Conservation (phyloP, 306 rosid genomes). For the Citrullus mucosospermus region DNA sequence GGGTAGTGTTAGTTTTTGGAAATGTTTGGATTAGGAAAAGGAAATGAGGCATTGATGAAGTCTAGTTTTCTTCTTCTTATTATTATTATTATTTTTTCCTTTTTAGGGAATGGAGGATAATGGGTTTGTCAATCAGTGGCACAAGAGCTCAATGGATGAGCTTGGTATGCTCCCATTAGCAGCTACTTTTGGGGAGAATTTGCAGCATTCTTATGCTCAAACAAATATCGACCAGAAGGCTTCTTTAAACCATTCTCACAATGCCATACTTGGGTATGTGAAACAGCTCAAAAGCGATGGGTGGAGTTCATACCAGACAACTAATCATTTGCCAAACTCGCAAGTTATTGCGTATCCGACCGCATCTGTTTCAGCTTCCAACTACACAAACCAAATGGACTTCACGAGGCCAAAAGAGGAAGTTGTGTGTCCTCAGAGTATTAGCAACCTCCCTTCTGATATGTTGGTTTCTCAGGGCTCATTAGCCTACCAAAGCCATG, state of each 20-base stretch:
- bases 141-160: conserved; percentile 39
- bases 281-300: conserved; percentile 37
- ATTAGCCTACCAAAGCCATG: conserved; percentile 24
- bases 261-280: conserved; percentile 22
- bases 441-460: conserved; percentile 25
- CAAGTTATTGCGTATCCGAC: conserved; percentile 30
- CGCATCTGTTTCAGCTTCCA: conserved; percentile 36
- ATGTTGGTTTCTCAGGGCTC: conserved; percentile 33
- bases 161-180: conserved; percentile 29
- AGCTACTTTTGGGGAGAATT: conserved; percentile 47
- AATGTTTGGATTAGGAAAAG: background rate
- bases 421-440: conserved; percentile 19
- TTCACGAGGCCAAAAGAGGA: conserved; percentile 56
- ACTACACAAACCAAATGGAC: conserved; percentile 36
- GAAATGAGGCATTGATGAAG: background rate
- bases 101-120: conserved; percentile 64
- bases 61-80: background rate
- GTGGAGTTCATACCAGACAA: conserved; percentile 31
- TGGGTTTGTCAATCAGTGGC: conserved; percentile 46
- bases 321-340: conserved; percentile 19
- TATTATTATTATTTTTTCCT: too few species aligned
- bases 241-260: conserved; percentile 22
- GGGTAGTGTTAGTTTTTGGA: background rate
- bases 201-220: conserved; percentile 33
- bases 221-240: conserved; percentile 31